Base-by-base conservation (phyloP, 805 yeast species). In the Wickerhamiella domercqiae region DNA sequence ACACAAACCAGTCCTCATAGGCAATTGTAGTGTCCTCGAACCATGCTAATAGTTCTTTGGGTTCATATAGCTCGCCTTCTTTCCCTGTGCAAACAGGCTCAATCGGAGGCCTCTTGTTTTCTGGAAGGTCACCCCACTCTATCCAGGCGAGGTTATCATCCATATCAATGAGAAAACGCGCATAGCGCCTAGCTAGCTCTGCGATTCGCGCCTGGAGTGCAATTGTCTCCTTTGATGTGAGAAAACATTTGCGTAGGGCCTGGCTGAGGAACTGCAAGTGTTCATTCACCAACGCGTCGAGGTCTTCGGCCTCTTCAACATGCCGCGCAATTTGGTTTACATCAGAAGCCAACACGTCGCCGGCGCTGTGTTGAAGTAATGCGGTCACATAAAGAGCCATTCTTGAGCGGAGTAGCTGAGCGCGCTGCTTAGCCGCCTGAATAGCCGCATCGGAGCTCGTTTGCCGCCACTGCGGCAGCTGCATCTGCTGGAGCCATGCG, bases 401-500 rank as follows among this genome's bases (percentile, higher is more conserved):
- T 32, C 71, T 62, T 22, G 61, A 54, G 24, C 66, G 51, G 20
- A 64, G 48, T 6, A 58, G 43, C 19, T 41, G 45, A 9, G 60
- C 55, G 7, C 50, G 43, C n/a, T 32, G 25, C 35, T 39, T 69
- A 72, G 79, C 70, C 37, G 63, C 64, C 21, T 62, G 57, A 3
- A 78, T 55, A 7, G 61, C 60, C 2, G 48, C 53, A 26, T 67
- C 59, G 38, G 57, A 62, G n/a, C 63, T 62, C 14, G 51, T 52
- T 50, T 67, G 67, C 33, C 62, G 64, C 95, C 95, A 83, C 13
- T 72, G 71, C n/a, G 60, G 55, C 14, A 79, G 71, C 41, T 66
- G 66, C 38, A 66, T 68, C 32, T 78, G 72, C 44, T 77, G 84
- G 29, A 66, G 58, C 94, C 94, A 82, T 1, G 81, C 70, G 14